Evolutionary conservation across 1,139 yeast genomes (phyloP).

Genomic region (Zygoascus meyerae): DNA sequence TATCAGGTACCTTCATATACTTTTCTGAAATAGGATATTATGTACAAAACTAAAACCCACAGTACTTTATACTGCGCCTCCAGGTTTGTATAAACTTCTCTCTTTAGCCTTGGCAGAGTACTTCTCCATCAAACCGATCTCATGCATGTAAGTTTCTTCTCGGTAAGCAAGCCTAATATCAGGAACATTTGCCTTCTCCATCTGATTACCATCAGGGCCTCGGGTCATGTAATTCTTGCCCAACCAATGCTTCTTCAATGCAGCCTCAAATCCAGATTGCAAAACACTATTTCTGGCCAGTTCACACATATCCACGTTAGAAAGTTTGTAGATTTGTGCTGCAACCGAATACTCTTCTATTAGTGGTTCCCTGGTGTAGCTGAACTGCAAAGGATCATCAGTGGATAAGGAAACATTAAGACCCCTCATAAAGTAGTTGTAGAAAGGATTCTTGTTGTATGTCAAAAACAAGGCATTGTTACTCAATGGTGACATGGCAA

Average conservation of each 20-base stretch:
- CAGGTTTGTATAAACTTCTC: slow-evolving; percentile 31
- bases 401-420: slow-evolving; percentile 87
- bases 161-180: slow-evolving; percentile 77
- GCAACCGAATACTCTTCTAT: slow-evolving; percentile 98
- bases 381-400: slow-evolving; percentile 91
- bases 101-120: slow-evolving; percentile 45
- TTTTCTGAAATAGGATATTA: neutral
- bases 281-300: slow-evolving; percentile 73
- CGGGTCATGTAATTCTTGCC: slow-evolving; percentile 59
- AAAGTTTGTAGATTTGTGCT: slow-evolving; percentile 89
- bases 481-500: slow-evolving; percentile 98
- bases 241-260: slow-evolving; percentile 85
- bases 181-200: slow-evolving; percentile 94
- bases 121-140: slow-evolving; percentile 61
- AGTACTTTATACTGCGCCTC: neutral
- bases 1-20: neutral
- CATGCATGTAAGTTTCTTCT: slow-evolving; percentile 73
- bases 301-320: slow-evolving; percentile 96
- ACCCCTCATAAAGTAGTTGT: slow-evolving; percentile 84
- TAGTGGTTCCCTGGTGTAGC: slow-evolving; percentile 95
- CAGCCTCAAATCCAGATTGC: slow-evolving; percentile 89
- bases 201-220: slow-evolving; percentile 76
- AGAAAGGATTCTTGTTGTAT: slow-evolving; percentile 91
- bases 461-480: slow-evolving; percentile 94
- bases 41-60: neutral